phyloP scores from a whole-genome alignment of 257 asterid species.

The Solanum pimpinellifolium region DNA sequence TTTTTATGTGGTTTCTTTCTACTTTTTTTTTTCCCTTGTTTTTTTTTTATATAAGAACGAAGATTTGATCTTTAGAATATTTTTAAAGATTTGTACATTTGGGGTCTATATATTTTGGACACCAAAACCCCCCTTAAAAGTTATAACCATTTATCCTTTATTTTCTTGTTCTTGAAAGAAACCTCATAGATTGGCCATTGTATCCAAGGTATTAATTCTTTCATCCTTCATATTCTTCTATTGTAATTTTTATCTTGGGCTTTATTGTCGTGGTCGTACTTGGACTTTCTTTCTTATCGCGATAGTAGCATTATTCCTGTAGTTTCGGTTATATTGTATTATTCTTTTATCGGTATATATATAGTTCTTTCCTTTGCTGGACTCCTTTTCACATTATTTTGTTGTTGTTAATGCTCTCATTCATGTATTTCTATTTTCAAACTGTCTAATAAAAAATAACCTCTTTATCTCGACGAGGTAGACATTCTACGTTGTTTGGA shows the following conservation, averaged over 20 bases:
- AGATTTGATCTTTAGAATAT: background rate
- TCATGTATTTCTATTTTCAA: background rate
- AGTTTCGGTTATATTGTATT: background rate
- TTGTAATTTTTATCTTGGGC: background rate
- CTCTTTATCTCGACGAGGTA: background rate
- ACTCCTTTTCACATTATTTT: background rate
- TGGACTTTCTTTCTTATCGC: background rate
- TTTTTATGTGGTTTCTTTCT: background rate
- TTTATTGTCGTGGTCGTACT: background rate
- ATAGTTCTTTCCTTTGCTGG: background rate
- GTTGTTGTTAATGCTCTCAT: background rate
- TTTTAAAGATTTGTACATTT: conserved; percentile 24
- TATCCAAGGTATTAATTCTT: conserved; percentile 21
- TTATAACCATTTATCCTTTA: conserved; percentile 37
- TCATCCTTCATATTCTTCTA: background rate
- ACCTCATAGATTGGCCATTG: conserved; percentile 15
- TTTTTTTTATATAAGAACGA: background rate
- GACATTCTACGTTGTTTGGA: background rate
- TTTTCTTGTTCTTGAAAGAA: conserved; percentile 19
- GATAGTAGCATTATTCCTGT: background rate
- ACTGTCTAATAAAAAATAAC: background rate
- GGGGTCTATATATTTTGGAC: conserved; percentile 28
- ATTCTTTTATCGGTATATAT: too few species aligned
- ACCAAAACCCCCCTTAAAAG: conserved; percentile 24
- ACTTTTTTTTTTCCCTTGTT: background rate